phyloP scores from a whole-genome alignment of 2,329 filamentous ascomycete genomes.

The Neofusicoccum cordaticola region DNA sequence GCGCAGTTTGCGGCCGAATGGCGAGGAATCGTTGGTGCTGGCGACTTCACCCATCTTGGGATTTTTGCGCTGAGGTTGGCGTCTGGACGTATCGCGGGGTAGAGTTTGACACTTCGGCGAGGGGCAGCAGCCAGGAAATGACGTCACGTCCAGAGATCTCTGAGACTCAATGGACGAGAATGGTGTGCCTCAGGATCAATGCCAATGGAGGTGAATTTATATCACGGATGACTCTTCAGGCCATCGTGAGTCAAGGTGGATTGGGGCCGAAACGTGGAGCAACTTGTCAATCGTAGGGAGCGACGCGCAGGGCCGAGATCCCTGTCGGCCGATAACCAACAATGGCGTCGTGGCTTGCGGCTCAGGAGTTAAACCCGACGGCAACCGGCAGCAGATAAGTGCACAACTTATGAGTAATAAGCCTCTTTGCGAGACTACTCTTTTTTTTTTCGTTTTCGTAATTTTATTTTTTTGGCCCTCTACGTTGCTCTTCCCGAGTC shows the following conservation, averaged over 20 bases:
- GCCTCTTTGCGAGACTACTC: neutral
- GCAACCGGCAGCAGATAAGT: neutral
- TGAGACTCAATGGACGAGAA: too few relatives aligned
- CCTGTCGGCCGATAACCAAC: neutral
- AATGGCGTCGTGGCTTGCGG: neutral
- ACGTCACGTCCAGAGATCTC: too few relatives aligned
- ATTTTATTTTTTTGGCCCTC: neutral
- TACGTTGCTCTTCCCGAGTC: neutral
- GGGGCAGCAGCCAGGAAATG: too few relatives aligned
- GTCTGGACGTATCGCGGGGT: too few relatives aligned
- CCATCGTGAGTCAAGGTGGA: too few relatives aligned
- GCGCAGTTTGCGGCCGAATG: conserved; percentile 54
- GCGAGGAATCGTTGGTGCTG: conserved; percentile 24
- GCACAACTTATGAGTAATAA: neutral
- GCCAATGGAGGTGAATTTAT: neutral
- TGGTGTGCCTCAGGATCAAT: too few relatives aligned
- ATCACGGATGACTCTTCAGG: neutral
- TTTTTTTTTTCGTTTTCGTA: neutral
- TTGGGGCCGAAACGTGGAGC: neutral
- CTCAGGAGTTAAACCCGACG: neutral
- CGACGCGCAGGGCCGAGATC: neutral
- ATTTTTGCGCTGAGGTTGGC: too few relatives aligned
- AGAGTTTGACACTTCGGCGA: too few relatives aligned
- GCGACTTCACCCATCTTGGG: neutral
- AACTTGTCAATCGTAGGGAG: neutral